Conservation (phyloP, 352 stramenopile genomes). For the Globisporangium polare region DNA sequence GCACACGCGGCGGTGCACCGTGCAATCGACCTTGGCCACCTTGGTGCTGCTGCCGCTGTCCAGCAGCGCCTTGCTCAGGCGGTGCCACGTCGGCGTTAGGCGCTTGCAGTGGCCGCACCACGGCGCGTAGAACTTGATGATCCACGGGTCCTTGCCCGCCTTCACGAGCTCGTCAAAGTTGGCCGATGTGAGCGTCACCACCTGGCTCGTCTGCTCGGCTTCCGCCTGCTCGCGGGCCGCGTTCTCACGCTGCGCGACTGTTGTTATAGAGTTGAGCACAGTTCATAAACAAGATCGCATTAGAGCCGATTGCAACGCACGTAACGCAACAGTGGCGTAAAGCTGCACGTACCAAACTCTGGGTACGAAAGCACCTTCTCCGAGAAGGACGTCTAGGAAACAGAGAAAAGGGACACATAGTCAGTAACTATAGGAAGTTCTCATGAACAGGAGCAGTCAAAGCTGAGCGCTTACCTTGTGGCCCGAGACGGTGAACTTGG, state of each 20-base stretch:
- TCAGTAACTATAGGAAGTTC: neutral
- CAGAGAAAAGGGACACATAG: neutral
- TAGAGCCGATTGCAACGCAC: neutral
- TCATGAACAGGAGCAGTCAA: neutral
- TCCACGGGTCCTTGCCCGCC: conserved; percentile 51
- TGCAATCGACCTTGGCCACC: conserved; percentile 72
- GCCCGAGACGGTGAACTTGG: conserved; percentile 44
- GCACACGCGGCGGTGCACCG: conserved; percentile 74
- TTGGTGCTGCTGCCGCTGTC: conserved; percentile 53
- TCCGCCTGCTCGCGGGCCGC: conserved; percentile 45
- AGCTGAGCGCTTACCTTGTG: conserved; percentile 47
- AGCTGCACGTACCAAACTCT: conserved; percentile 44
- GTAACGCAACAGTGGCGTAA: neutral
- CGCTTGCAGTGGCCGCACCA: conserved; percentile 83
- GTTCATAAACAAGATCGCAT: neutral
- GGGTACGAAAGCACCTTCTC: conserved; percentile 51
- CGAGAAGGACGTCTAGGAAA: conserved; percentile 32
- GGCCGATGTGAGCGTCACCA: conserved; percentile 48
- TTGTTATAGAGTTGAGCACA: neutral
- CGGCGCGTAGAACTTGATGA: conserved; percentile 83
- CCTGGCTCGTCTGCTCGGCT: conserved; percentile 44
- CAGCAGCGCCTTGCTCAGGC: conserved; percentile 60
- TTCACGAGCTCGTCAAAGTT: conserved; percentile 63
- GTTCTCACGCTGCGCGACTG: conserved; percentile 31
- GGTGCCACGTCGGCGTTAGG: conserved; percentile 69